These are phyloP conservation scores for Monosporozyma aerobia DNA, from an alignment of 805 yeast species.

Conservation along the genomic window DNA sequence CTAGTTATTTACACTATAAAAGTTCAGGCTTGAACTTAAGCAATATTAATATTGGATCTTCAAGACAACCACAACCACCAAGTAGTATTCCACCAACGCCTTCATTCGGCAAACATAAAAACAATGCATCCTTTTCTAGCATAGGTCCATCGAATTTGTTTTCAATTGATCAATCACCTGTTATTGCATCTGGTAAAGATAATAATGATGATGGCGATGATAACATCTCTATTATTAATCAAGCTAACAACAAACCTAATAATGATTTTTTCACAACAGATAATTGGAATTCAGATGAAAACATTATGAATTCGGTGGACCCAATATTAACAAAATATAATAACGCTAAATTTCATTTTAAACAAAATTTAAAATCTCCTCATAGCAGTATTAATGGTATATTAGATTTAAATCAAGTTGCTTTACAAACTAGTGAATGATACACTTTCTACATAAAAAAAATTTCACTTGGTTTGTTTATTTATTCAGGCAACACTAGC, in stretches of 20 bases:
- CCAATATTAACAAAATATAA: conserved; percentile 1
- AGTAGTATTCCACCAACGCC: conserved; percentile 5
- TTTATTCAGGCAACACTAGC: neutral
- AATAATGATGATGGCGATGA: neutral
- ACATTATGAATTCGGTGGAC: conserved; percentile 1
- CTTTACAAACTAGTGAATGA: conserved; percentile 2
- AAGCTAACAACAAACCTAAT: neutral
- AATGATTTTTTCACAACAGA: neutral
- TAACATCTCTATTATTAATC: neutral
- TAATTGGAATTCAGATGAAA: conserved; percentile 1
- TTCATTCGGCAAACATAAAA: conserved; percentile 1
- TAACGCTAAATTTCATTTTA: conserved; percentile 1
- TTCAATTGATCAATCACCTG: conserved; percentile 2
- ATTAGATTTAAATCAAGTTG: conserved; percentile 2
- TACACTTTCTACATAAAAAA: neutral
- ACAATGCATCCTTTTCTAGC: conserved; percentile 3
- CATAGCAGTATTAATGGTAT: conserved; percentile 2
- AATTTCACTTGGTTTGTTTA: neutral
- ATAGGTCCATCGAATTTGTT: conserved; percentile 3
- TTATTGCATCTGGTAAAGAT: neutral
- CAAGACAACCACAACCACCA: neutral
- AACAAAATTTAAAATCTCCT: neutral
- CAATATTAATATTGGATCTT: neutral
- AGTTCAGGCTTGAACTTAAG: neutral
- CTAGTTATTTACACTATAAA: neutral